These are phyloP conservation scores for Mikania micrantha DNA, from an alignment of 129 eudicot genomes.

Conservation along the genomic window DNA sequence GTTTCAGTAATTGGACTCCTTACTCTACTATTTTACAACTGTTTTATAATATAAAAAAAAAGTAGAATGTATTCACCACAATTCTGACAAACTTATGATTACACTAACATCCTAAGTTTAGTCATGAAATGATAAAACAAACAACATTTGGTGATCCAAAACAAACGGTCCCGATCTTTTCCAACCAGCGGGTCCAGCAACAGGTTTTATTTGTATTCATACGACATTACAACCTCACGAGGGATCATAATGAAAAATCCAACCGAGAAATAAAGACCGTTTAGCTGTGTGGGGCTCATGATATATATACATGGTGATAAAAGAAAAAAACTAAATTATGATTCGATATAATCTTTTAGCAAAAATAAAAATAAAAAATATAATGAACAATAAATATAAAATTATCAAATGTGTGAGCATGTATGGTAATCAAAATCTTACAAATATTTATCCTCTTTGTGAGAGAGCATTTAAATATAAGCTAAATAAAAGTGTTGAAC, in stretches of 20 bases:
- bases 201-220: not conserved
- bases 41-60: too few relatives aligned
- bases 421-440: too few relatives aligned
- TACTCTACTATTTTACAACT: too few relatives aligned
- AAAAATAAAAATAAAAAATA: not conserved
- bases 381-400: not conserved
- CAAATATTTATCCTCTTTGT: too few relatives aligned
- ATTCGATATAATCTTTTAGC: not conserved
- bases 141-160: conserved; percentile 5
- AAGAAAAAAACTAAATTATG: not conserved
- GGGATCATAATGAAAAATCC: conserved; percentile 27
- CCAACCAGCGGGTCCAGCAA: conserved; percentile 19
- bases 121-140: conserved; percentile 6
- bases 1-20: too few relatives aligned
- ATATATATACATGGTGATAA: not conserved
- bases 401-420: too few relatives aligned
- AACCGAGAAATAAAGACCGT: conserved; percentile 21
- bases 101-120: conserved; percentile 13
- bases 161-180: conserved; percentile 25
- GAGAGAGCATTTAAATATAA: too few relatives aligned
- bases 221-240: conserved; percentile 11
- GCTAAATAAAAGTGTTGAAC: too few relatives aligned
- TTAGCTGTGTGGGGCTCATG: conserved; percentile 29
- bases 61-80: too few relatives aligned
- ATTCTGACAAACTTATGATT: conserved; percentile 11